Percentiles rank a stretch among this genome's conserved stretches.
phyloP scores from a whole-genome alignment of 2,329 filamentous ascomycete genomes.

The Aspergillus eucalypticola region DNA sequence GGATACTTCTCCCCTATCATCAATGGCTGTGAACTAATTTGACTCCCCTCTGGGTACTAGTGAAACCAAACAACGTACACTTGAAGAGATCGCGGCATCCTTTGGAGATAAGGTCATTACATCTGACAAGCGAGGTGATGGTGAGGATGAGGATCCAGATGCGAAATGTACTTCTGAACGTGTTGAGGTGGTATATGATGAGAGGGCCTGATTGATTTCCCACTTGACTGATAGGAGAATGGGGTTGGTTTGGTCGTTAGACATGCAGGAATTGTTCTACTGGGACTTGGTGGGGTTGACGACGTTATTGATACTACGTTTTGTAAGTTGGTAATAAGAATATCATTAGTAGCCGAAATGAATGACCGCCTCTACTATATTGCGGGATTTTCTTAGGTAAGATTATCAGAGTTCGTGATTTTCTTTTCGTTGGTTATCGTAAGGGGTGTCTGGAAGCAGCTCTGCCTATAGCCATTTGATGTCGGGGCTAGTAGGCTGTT shows the following conservation, averaged over 20 bases:
- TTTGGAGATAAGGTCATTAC: constrained; percentile 51
- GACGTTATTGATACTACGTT: too few species aligned
- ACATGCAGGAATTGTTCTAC: too few species aligned
- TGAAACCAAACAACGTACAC: constrained; percentile 51
- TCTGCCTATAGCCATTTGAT: not conserved
- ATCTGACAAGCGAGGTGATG: constrained; percentile 29
- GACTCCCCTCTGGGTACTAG: constrained; percentile 19
- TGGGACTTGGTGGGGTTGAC: too few species aligned
- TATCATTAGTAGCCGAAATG: too few species aligned
- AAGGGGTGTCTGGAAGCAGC: too few species aligned
- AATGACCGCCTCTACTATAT: too few species aligned
- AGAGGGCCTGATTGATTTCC: not conserved
- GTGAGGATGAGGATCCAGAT: constrained; percentile 28
- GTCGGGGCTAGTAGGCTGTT: not conserved
- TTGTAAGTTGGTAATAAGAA: too few species aligned
- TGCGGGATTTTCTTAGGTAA: too few species aligned
- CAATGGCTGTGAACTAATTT: not conserved
- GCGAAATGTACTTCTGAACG: constrained; percentile 19
- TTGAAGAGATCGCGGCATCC: constrained; percentile 52
- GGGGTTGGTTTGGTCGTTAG: not conserved
- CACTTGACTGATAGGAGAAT: not conserved
- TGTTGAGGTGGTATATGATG: constrained; percentile 19
- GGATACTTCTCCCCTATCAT: too few species aligned
- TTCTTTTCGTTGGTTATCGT: too few species aligned
- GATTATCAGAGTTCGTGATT: too few species aligned